phyloP scores from a whole-genome alignment of 2,329 filamentous ascomycete genomes.

The Corinectria fuckeliana region DNA sequence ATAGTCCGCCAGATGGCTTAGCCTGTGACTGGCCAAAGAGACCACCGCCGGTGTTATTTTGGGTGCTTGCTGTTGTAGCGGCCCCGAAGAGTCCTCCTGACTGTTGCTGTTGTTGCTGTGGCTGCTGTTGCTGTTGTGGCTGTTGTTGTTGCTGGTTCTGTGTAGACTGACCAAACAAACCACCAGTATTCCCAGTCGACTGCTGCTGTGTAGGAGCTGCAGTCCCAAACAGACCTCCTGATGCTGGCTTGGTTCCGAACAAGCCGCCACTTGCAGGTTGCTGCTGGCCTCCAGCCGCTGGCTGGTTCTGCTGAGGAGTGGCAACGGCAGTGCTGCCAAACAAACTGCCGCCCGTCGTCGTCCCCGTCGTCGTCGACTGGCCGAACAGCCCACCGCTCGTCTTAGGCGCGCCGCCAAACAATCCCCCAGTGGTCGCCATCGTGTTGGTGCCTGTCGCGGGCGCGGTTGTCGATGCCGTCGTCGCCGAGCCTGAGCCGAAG shows the following conservation, averaged over 20 bases:
- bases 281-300: conserved; percentile 35
- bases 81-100: conserved; percentile 41
- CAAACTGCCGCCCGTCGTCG: conserved; percentile 35
- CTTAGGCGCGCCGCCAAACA: conserved; percentile 34
- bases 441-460: conserved; percentile 37
- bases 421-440: conserved; percentile 47
- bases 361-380: conserved; percentile 30
- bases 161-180: conserved; percentile 37
- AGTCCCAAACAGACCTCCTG: conserved; percentile 33
- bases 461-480: conserved; percentile 34
- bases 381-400: conserved; percentile 43
- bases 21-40: conserved; percentile 46
- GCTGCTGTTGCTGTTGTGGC: conserved; percentile 32
- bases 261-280: conserved; percentile 18
- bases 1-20: conserved; percentile 41
- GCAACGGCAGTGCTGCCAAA: conserved; percentile 40
- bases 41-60: conserved; percentile 36
- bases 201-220: conserved; percentile 24
- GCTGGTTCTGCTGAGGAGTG: conserved; percentile 38
- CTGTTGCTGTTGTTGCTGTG: conserved; percentile 36
- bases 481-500: conserved; percentile 43
- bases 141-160: conserved; percentile 29
- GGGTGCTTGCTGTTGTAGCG: conserved; percentile 23
- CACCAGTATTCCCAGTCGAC: conserved; percentile 17
- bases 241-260: conserved; percentile 23